Evolutionary conservation across 2,329 filamentous ascomycete genomes (phyloP).

Genomic region (Trichoderma sp.): DNA sequence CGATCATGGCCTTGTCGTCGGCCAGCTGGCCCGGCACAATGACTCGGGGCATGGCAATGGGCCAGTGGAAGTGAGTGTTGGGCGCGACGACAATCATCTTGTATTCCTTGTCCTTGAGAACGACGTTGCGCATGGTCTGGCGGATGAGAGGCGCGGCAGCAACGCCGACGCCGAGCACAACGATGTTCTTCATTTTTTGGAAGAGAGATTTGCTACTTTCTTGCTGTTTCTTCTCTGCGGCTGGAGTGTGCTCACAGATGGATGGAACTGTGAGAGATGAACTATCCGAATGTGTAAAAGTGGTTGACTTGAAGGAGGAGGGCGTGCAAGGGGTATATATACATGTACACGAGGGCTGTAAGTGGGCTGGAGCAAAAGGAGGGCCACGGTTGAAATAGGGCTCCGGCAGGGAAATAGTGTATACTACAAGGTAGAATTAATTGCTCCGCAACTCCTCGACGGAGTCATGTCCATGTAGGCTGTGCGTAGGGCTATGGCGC

Average conservation of each 20-base stretch:
- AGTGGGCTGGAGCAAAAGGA: background rate
- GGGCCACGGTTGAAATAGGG: background rate
- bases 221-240: background rate
- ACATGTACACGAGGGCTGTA: background rate
- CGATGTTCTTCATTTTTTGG: constrained; percentile 42
- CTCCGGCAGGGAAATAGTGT: background rate
- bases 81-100: constrained; percentile 53
- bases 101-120: constrained; percentile 46
- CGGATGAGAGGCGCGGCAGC: constrained; percentile 54
- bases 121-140: constrained; percentile 52
- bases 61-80: constrained; percentile 55
- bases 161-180: constrained; percentile 55
- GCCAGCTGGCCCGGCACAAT: constrained; percentile 51
- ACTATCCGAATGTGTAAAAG: background rate
- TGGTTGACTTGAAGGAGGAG: background rate
- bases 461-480: no score
- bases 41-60: constrained; percentile 52
- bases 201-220: background rate
- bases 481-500: background rate
- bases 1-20: constrained; percentile 45
- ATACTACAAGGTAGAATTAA: background rate
- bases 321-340: background rate
- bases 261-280: background rate
- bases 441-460: constrained; percentile 9
- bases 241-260: background rate